phyloP scores from a whole-genome alignment of 208 protist species.

The Porcisia deanei region DNA sequence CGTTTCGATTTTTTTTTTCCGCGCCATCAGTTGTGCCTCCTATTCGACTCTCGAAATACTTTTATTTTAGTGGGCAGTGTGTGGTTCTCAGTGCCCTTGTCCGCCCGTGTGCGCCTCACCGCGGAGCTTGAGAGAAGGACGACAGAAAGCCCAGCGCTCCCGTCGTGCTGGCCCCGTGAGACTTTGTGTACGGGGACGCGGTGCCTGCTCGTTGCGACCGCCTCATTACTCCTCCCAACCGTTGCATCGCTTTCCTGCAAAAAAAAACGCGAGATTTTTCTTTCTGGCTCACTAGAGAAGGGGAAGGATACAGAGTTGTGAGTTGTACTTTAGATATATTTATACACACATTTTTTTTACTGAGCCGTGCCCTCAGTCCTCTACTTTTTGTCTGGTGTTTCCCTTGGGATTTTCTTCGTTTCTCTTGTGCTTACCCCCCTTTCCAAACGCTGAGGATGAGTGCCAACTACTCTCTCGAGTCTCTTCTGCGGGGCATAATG shows the following conservation, averaged over 20 bases:
- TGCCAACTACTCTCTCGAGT: slow-evolving; percentile 19
- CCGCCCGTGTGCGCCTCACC: background rate
- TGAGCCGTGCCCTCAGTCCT: background rate
- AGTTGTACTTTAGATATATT: background rate
- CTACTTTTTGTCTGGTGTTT: background rate
- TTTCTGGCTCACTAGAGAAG: too few relatives aligned
- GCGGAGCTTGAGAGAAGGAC: background rate
- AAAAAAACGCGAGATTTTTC: background rate
- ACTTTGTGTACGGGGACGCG: background rate
- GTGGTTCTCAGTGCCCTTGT: background rate
- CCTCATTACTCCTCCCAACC: too few relatives aligned
- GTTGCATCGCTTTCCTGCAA: background rate
- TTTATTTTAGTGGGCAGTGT: background rate
- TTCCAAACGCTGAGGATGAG: slow-evolving; percentile 7
- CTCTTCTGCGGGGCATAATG: slow-evolving; percentile 21
- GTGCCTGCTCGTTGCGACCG: background rate
- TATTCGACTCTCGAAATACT: background rate
- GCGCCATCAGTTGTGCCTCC: background rate
- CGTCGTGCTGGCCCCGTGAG: background rate
- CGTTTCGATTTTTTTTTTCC: background rate
- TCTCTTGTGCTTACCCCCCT: background rate
- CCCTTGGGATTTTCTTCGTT: background rate
- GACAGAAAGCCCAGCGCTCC: background rate
- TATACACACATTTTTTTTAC: background rate
- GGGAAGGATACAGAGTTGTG: too few relatives aligned